Percentiles rank a stretch among this genome's conserved stretches.
These are phyloP conservation scores for Oryza longistaminata DNA, from an alignment of 176 grass and related monocot genomes.

Conservation along the genomic window DNA sequence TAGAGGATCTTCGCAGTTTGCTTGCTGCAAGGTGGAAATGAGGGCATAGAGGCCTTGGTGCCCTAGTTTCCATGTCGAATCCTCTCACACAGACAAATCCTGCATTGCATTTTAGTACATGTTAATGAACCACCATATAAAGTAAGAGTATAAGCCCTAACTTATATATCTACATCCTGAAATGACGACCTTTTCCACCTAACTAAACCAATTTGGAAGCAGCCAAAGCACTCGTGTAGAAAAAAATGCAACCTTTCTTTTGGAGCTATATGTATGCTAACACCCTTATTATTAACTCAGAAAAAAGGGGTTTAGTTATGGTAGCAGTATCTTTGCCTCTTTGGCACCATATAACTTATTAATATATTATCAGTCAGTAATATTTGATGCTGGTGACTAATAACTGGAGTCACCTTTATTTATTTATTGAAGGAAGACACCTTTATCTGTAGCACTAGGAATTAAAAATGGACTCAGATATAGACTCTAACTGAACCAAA, in stretches of 20 bases:
- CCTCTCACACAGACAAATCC: slow-evolving; percentile 92
- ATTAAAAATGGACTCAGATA: too few species aligned
- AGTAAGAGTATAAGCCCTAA: neutral
- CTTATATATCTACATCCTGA: neutral
- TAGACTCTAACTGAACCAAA: too few species aligned
- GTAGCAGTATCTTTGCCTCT: neutral
- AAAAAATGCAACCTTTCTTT: neutral
- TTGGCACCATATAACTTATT: neutral
- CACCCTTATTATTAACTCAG: neutral
- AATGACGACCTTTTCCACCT: neutral
- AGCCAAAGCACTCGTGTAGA: neutral
- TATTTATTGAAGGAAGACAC: too few species aligned
- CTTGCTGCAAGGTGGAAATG: slow-evolving; percentile 73
- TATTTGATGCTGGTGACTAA: neutral
- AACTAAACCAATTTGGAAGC: neutral
- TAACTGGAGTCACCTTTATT: too few species aligned
- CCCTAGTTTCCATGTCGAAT: slow-evolving; percentile 68
- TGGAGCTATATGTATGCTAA: slow-evolving; percentile 10
- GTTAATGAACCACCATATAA: neutral
- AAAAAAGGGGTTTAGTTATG: neutral
- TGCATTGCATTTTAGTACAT: slow-evolving; percentile 39
- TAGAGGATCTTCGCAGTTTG: slow-evolving; percentile 46
- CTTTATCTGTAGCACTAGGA: too few species aligned
- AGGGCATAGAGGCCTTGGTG: slow-evolving; percentile 76
- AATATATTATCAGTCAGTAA: neutral